Base-by-base conservation (phyloP, 768 basidiomycete genomes). In the Lanmaoa rubissima region DNA sequence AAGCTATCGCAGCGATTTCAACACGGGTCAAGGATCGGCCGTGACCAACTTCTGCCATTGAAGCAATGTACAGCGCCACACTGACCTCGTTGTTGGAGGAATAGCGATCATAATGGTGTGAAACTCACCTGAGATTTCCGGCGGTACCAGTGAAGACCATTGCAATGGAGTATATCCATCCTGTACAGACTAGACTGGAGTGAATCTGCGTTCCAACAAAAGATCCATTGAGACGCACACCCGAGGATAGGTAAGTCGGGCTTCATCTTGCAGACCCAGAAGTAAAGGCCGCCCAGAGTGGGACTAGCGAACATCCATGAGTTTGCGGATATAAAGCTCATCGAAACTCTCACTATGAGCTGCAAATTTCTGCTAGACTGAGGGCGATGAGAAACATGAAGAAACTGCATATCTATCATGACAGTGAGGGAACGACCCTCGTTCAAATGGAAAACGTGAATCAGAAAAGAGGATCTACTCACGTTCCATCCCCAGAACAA, bases 401-500 rank as follows among this genome's bases (percentile, higher is more conserved):
- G 28, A 82, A 60, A 48, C 77, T 83, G 63, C 82, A 83, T 63
- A 81, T 79, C 78, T 78, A 49, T 35, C 24, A 26, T 5, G 17
- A 11, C n/a, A 19, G n/a, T 4, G 44, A 50, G 24, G 16, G 12
- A 12, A 31, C 28, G 28, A 38, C 13, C n/a, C 14, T 28, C 14
- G 26, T 36, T 53, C 31, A 58, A 28, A 32, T 2, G 17, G 11
- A 24, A 19, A 19, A 49, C 16, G 5, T 38, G 19, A 21, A 35
- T 34, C 28, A 19, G 28, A 47, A 31, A 45, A 36, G 24, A 24
- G 1, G 24, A 21, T 12, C 24, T 13, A 66, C 76, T 60, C 56
- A 82, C 82, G 61, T 84, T 83, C 83, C 83, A 84, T 11, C 81
- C 83, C 82, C 82, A 84, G 65, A 84, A 84, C 57, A 83, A 66